These are phyloP conservation scores for Strobilomyces dryophilus DNA, from an alignment of 768 basidiomycete genomes.

Conservation along the genomic window DNA sequence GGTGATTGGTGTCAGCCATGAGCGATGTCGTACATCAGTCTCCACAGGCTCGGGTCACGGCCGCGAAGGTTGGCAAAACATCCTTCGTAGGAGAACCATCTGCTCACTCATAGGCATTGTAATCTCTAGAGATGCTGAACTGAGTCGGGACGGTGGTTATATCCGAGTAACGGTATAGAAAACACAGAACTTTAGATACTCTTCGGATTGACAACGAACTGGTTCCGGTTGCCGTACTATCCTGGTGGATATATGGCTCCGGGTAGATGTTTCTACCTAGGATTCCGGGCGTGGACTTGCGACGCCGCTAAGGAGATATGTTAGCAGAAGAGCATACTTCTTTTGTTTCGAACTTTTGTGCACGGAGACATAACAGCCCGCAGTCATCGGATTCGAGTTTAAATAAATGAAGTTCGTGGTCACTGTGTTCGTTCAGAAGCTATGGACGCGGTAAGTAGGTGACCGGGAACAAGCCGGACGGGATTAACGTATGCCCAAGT, in stretches of 20 bases:
- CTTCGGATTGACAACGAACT: constrained; percentile 75
- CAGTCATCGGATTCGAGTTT: constrained; percentile 51
- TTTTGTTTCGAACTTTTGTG: constrained; percentile 40
- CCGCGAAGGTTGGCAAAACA: constrained; percentile 66
- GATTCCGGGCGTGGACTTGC: constrained; percentile 30
- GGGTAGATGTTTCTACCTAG: too few species aligned
- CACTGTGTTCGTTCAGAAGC: constrained; percentile 70
- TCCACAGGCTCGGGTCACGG: too few species aligned
- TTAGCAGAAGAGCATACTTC: neutral
- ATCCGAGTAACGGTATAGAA: constrained; percentile 46
- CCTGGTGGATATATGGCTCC: too few species aligned
- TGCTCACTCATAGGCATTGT: constrained; percentile 65
- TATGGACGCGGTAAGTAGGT: constrained; percentile 17
- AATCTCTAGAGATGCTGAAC: constrained; percentile 70
- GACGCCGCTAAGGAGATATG: constrained; percentile 44
- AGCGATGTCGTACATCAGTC: constrained; percentile 17
- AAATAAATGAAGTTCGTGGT: constrained; percentile 72
- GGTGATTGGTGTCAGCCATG: constrained; percentile 27
- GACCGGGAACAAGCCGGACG: neutral
- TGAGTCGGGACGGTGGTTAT: constrained; percentile 55
- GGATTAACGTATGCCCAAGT: constrained; percentile 49
- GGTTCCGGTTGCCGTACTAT: too few species aligned
- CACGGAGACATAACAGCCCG: constrained; percentile 43
- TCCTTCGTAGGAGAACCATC: constrained; percentile 50
- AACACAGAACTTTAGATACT: constrained; percentile 79